A percentile compares a stretch with the other conserved stretches of the same genome.
Conservation (phyloP, 1,139 yeast genomes). For the Zygosaccharomyces pseudobailii region DNA sequence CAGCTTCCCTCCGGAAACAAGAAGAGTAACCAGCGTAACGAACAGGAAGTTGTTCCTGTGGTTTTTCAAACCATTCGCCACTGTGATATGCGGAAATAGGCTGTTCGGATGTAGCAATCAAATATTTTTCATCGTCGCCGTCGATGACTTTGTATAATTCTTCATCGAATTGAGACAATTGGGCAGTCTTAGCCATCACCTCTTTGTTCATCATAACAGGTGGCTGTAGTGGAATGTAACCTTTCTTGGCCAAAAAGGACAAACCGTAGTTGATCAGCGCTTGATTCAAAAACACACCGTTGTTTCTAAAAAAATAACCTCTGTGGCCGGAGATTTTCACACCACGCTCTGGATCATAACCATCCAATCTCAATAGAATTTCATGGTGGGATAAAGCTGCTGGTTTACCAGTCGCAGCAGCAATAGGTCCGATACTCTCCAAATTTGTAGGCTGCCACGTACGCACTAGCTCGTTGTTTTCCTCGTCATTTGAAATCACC, state of each 20-base stretch:
- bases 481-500: conserved; percentile 84
- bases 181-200: conserved; percentile 99
- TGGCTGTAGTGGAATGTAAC: conserved; percentile 89
- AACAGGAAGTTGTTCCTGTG: conserved; percentile 92
- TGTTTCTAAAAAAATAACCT: conserved; percentile 92
- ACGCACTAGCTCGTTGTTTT: conserved; percentile 78
- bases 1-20: conserved; percentile 99
- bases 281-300: conserved; percentile 95
- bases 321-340: conserved; percentile 97
- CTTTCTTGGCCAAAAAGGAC: conserved; percentile 71
- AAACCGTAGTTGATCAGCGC: conserved; percentile 96
- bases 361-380: conserved; percentile 87
- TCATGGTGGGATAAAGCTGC: conserved; percentile 94
- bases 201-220: conserved; percentile 99
- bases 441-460: conserved; percentile 76
- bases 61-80: conserved; percentile 97
- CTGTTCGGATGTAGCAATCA: conserved; percentile 98
- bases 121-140: conserved; percentile 95
- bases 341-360: conserved; percentile 99
- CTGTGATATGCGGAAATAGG: conserved; percentile 98
- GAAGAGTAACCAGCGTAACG: conserved; percentile 97
- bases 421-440: conserved; percentile 53
- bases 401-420: conserved; percentile 67
- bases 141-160: conserved; percentile 94
- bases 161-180: conserved; percentile 95